phyloP scores from a whole-genome alignment of 805 yeast species.

The Hanseniaspora occidentalis region DNA sequence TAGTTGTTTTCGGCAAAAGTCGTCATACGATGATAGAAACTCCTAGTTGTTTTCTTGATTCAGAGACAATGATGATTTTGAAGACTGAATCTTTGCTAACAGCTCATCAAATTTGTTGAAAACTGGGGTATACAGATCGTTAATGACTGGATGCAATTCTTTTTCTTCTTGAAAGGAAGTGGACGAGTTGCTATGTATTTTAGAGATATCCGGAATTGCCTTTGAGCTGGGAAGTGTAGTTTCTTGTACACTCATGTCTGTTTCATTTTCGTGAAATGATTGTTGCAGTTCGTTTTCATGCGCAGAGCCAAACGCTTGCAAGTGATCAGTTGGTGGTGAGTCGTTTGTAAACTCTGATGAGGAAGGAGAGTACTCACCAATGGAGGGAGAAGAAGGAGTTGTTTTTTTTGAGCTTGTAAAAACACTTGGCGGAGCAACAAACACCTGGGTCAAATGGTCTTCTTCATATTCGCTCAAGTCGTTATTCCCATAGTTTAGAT shows the following conservation, averaged over 20 bases:
- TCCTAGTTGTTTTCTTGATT: too few species aligned
- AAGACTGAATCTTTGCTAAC: constrained; percentile 15
- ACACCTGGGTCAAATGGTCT: constrained; percentile 16
- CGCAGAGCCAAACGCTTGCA: constrained; percentile 9
- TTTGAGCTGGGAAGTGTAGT: too few species aligned
- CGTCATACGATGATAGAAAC: too few species aligned
- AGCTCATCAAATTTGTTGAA: constrained; percentile 33
- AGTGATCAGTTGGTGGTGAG: constrained; percentile 22
- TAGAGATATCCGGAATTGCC: constrained; percentile 30
- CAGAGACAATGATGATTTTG: background rate
- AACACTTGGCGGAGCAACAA: constrained; percentile 21
- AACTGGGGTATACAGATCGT: constrained; percentile 45
- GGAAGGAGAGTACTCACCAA: constrained; percentile 36
- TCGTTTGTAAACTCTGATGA: constrained; percentile 32
- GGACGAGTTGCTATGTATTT: constrained; percentile 11
- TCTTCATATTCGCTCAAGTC: too few species aligned
- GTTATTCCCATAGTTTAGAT: too few species aligned
- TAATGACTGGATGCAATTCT: constrained; percentile 33
- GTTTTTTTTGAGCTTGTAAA: constrained; percentile 12
- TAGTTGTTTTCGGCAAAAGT: too few species aligned
- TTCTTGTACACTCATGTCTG: too few species aligned
- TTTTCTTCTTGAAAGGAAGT: constrained; percentile 5
- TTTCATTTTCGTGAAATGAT: too few species aligned
- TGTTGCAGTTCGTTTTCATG: too few species aligned
- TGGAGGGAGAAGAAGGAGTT: constrained; percentile 28